These are phyloP conservation scores for Rubroboletus pulcherrimus DNA, from an alignment of 768 basidiomycete species.

Conservation along the genomic window DNA sequence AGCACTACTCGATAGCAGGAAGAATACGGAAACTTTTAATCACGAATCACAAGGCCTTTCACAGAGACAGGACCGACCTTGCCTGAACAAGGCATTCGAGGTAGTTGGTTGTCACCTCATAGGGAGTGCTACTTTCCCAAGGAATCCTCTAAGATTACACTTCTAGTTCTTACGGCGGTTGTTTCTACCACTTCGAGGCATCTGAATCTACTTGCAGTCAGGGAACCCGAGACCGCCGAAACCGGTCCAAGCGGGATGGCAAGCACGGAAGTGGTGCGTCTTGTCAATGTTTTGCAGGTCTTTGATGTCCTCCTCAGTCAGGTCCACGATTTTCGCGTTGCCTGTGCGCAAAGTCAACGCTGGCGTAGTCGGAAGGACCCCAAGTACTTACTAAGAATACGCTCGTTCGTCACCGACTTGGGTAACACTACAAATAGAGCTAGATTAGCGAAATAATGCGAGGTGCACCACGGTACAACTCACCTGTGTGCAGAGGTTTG, in stretches of 20 bases:
- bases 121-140: background rate
- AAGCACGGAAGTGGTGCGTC: slow-evolving; percentile 59
- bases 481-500: slow-evolving; percentile 52
- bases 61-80: slow-evolving; percentile 5
- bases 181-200: slow-evolving; percentile 1
- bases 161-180: background rate
- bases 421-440: slow-evolving; percentile 47
- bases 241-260: slow-evolving; percentile 61
- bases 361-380: background rate
- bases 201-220: slow-evolving; percentile 40
- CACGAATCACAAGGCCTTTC: background rate
- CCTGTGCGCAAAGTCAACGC: slow-evolving; percentile 29
- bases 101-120: background rate
- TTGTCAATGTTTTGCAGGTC: slow-evolving; percentile 59
- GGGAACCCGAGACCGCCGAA: slow-evolving; percentile 61
- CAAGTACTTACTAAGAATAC: slow-evolving; percentile 48
- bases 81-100: slow-evolving; percentile 8
- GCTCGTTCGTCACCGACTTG: slow-evolving; percentile 70
- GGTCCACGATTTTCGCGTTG: slow-evolving; percentile 59
- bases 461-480: background rate
- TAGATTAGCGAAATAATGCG: slow-evolving; percentile 13
- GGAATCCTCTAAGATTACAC: background rate
- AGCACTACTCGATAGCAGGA: background rate
- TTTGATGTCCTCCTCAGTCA: slow-evolving; percentile 56
- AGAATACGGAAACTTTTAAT: background rate